Evolutionary conservation across 371 early-diverging fungal species (phyloP).

Genomic region (Mortierella sp.): DNA sequence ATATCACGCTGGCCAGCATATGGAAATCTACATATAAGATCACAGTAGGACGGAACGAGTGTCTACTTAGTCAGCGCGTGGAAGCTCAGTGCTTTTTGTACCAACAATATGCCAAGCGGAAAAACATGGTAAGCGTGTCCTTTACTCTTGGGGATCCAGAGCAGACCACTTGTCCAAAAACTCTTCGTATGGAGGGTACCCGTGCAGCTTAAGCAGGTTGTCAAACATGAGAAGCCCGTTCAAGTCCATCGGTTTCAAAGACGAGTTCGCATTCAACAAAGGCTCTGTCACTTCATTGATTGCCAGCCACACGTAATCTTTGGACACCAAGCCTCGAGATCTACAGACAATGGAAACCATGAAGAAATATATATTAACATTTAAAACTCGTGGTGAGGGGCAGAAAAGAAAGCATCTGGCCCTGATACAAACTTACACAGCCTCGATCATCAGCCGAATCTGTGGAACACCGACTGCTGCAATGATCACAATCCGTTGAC

Average conservation of each 20-base stretch:
- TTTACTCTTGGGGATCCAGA: conserved; percentile 60
- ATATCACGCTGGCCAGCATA: conserved; percentile 67
- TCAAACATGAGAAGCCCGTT: conserved; percentile 69
- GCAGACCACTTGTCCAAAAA: conserved; percentile 65
- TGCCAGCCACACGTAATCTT: conserved; percentile 67
- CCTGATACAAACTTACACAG: conserved; percentile 25
- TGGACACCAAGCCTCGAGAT: conserved; percentile 27
- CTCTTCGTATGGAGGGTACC: conserved; percentile 64
- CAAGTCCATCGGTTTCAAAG: conserved; percentile 38
- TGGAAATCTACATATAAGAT: conserved; percentile 59
- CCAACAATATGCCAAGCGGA: too few species aligned
- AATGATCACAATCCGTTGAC: conserved; percentile 60
- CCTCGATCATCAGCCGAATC: conserved; percentile 36
- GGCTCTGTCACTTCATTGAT: conserved; percentile 58
- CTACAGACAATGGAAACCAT: neutral
- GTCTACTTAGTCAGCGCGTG: too few species aligned
- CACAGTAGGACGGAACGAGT: too few species aligned
- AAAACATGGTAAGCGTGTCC: too few species aligned
- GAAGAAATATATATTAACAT: too few species aligned
- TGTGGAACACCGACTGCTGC: conserved; percentile 63
- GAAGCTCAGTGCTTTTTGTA: too few species aligned
- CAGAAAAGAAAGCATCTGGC: neutral
- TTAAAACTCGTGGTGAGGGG: too few species aligned
- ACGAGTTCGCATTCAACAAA: conserved; percentile 38
- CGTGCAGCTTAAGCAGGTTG: conserved; percentile 62